Percentiles rank a stretch among this genome's conserved stretches.
These are phyloP conservation scores for Vigna nakashimae DNA, from an alignment of 306 rosid genomes.

Conservation along the genomic window DNA sequence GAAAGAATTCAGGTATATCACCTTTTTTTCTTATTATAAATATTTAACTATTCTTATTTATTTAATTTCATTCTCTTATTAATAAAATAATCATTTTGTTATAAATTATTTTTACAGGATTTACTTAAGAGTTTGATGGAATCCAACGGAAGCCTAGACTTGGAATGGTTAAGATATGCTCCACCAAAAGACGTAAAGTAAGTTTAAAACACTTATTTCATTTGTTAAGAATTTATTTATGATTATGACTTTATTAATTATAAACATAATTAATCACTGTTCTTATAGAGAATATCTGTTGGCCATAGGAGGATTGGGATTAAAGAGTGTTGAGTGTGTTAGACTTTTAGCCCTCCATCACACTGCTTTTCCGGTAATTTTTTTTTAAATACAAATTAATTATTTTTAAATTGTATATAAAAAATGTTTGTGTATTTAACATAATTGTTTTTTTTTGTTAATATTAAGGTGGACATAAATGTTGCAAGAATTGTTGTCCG, in stretches of 20 bases:
- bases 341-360: constrained; percentile 74
- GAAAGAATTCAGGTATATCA: constrained; percentile 57
- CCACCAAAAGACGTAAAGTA: constrained; percentile 61
- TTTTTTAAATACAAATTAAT: neutral
- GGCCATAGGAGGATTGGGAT: constrained; percentile 63
- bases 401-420: neutral
- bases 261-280: constrained; percentile 3
- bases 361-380: constrained; percentile 69
- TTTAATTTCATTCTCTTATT: no score
- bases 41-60: no score
- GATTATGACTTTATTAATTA: no score
- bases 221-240: neutral
- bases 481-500: constrained; percentile 81
- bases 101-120: constrained; percentile 45
- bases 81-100: no score
- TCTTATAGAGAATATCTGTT: constrained; percentile 60
- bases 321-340: constrained; percentile 83
- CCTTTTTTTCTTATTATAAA: neutral
- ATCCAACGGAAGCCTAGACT: constrained; percentile 54
- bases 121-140: constrained; percentile 53
- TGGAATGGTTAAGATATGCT: constrained; percentile 78
- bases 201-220: neutral
- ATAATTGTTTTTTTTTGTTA: no score
- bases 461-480: constrained; percentile 75
- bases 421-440: neutral